Percentiles rank a stretch among this genome's conserved stretches.
phyloP scores from a whole-genome alignment of 495 filamentous ascomycete genomes.

The Penicillium macrosclerotiorum region DNA sequence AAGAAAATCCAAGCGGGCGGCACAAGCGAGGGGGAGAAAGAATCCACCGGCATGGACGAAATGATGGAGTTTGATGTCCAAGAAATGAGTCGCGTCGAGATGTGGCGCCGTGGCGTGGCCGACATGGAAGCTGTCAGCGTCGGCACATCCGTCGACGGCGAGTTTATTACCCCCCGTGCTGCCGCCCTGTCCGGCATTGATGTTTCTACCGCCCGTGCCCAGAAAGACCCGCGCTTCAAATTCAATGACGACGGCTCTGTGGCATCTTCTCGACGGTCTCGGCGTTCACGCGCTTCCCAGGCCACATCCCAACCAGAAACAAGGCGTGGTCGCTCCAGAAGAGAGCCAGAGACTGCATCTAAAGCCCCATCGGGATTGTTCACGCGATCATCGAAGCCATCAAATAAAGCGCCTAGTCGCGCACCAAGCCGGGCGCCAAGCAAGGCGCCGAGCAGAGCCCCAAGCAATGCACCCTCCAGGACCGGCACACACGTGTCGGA shows the following conservation, averaged over 20 bases:
- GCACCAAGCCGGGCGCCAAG: conserved; percentile 1
- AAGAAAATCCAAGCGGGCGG: conserved; percentile 63
- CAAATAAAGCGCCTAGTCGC: conserved; percentile 16
- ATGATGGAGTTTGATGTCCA: conserved; percentile 55
- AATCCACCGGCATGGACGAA: conserved; percentile 51
- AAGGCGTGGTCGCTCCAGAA: conserved; percentile 10
- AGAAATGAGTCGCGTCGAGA: conserved; percentile 66
- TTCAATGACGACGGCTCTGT: conserved; percentile 38
- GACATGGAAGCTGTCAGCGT: conserved; percentile 57
- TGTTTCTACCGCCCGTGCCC: conserved; percentile 34
- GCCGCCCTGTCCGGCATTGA: conserved; percentile 57
- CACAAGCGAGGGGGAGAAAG: conserved; percentile 4
- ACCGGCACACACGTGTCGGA: conserved; percentile 28
- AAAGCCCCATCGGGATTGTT: conserved; percentile 18
- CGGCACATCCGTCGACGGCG: conserved; percentile 73
- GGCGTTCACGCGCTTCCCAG: conserved; percentile 31
- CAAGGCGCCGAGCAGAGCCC: conserved; percentile 6
- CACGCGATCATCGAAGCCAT: conserved; percentile 21
- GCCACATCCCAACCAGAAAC: conserved; percentile 13
- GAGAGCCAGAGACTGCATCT: conserved; percentile 17
- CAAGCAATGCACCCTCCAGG: conserved; percentile 16
- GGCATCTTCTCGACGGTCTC: conserved; percentile 39
- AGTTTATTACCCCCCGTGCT: conserved; percentile 80
- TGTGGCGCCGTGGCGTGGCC: conserved; percentile 83
- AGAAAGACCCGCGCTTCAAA: conserved; percentile 38